Evolutionary conservation across 257 asterid genomes (phyloP).

Genomic region (Solanum bulbocastanum): DNA sequence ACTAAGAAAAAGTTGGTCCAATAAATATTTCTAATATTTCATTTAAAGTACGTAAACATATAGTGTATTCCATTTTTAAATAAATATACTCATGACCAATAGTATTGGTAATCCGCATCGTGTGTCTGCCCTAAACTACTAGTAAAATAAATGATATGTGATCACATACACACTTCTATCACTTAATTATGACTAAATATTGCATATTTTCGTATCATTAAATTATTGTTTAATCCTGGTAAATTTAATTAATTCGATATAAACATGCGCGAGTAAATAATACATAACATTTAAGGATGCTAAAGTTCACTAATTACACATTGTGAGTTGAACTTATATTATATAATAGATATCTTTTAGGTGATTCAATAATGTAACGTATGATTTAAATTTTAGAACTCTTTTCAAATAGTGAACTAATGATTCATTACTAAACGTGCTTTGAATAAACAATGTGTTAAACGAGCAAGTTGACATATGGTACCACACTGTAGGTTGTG

Average conservation of each 20-base stretch:
- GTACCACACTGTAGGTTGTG: neutral
- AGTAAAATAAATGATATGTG: neutral
- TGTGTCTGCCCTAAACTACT: neutral
- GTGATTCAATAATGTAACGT: too few species aligned
- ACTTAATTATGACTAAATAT: neutral
- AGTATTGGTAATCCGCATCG: neutral
- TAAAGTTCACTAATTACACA: neutral
- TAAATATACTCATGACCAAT: neutral
- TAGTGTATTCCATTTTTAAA: neutral
- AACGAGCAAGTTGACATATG: neutral
- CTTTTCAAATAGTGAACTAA: neutral
- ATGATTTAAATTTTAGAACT: neutral
- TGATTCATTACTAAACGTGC: neutral
- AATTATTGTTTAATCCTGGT: neutral
- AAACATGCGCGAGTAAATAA: neutral
- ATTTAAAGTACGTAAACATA: neutral
- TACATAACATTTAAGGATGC: neutral
- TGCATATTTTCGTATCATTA: neutral
- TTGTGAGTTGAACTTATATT: too few species aligned
- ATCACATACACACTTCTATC: neutral
- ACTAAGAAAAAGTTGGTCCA: neutral
- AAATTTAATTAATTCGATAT: neutral
- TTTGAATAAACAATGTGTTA: neutral
- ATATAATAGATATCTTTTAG: neutral
- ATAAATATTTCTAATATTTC: neutral